Evolutionary conservation across 2,329 filamentous ascomycete genomes (phyloP).

Genomic region (Cryoendolithus antarcticus): DNA sequence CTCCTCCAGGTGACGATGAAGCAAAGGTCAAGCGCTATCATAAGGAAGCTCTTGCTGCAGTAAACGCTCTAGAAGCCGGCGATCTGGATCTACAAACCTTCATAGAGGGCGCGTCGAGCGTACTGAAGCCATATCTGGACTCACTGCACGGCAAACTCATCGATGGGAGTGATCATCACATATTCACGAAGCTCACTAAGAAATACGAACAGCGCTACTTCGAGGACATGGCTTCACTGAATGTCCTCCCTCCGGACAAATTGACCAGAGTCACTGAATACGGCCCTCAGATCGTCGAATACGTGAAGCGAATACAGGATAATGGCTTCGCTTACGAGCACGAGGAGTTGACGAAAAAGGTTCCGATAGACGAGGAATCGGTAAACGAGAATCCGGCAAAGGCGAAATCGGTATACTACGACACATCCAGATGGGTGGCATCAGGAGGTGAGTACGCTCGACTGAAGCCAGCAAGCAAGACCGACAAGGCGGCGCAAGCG

Average conservation of each 20-base stretch:
- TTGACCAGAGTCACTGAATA: constrained; percentile 89
- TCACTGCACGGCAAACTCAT: constrained; percentile 43
- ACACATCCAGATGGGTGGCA: constrained; percentile 74
- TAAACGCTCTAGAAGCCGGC: constrained; percentile 33
- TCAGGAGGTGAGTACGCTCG: constrained; percentile 76
- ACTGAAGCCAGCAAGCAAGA: constrained; percentile 71
- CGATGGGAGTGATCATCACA: constrained; percentile 50
- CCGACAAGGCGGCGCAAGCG: constrained; percentile 69
- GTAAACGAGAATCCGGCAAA: too few relatives aligned
- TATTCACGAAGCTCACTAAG: constrained; percentile 77
- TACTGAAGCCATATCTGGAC: constrained; percentile 76
- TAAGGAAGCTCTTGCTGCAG: constrained; percentile 45
- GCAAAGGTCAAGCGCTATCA: constrained; percentile 88
- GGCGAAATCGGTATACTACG: constrained; percentile 60
- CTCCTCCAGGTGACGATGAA: constrained; percentile 57
- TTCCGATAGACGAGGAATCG: constrained; percentile 19
- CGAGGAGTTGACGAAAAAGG: constrained; percentile 38
- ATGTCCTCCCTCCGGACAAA: constrained; percentile 69
- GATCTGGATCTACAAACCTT: constrained; percentile 31
- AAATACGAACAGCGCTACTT: constrained; percentile 81
- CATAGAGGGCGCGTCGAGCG: constrained; percentile 48
- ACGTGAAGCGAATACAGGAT: constrained; percentile 68
- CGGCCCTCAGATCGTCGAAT: constrained; percentile 71
- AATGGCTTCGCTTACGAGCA: constrained; percentile 71
- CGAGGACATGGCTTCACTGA: constrained; percentile 75